A percentile compares a stretch with the other conserved stretches of the same genome.
phyloP scores from a whole-genome alignment of 257 asterid genomes.

The Hygrophila difformis region DNA sequence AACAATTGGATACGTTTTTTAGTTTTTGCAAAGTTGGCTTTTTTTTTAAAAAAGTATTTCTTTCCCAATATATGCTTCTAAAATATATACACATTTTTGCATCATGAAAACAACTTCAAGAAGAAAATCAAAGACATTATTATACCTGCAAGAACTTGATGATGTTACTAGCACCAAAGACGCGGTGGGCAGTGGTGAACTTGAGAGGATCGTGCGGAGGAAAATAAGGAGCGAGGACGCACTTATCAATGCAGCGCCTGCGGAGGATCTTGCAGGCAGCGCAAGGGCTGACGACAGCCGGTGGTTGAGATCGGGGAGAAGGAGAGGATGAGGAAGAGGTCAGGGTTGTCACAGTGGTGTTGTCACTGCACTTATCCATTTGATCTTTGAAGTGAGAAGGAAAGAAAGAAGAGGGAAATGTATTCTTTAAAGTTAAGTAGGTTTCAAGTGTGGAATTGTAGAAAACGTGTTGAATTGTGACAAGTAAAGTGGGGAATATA shows the following conservation, averaged over 20 bases:
- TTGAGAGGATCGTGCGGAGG: constrained; percentile 70
- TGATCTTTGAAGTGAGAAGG: too few species aligned
- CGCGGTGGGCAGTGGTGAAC: constrained; percentile 76
- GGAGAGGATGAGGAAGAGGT: constrained; percentile 8
- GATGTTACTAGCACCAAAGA: constrained; percentile 79
- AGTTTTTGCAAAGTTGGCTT: too few species aligned
- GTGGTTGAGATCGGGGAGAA: constrained; percentile 1
- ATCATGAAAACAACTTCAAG: too few species aligned
- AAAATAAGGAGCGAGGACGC: constrained; percentile 75
- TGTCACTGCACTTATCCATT: constrained; percentile 11
- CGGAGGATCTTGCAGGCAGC: constrained; percentile 74
- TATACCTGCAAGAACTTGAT: constrained; percentile 83
- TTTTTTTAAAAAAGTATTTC: too few species aligned
- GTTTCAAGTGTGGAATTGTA: too few species aligned
- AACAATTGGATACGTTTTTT: too few species aligned
- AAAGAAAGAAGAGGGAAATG: too few species aligned
- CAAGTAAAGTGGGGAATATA: too few species aligned
- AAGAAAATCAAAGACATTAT: neutral
- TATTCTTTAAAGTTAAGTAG: too few species aligned
- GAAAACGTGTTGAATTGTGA: too few species aligned
- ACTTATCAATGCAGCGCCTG: constrained; percentile 61
- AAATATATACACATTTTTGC: too few species aligned
- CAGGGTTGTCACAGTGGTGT: constrained; percentile 1
- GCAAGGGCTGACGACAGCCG: constrained; percentile 43
- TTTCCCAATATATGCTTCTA: too few species aligned